phyloP scores from a whole-genome alignment of 345 rosid species.

The Arabis hirsuta region DNA sequence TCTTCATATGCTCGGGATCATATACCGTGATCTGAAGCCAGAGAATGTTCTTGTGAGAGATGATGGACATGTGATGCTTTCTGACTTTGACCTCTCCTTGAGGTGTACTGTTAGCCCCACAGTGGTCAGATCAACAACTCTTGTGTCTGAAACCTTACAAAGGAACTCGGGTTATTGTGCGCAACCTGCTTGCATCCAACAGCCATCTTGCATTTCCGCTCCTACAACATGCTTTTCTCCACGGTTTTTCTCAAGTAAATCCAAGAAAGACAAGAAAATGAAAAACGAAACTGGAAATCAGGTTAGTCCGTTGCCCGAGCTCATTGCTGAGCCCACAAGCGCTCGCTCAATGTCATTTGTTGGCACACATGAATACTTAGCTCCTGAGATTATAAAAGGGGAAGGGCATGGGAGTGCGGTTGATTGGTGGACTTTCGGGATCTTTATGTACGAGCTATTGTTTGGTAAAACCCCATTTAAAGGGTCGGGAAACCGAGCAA shows the following conservation, averaged over 20 bases:
- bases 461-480: conserved; percentile 87
- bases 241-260: conserved; percentile 58
- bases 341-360: conserved; percentile 92
- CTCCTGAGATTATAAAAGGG: conserved; percentile 80
- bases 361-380: conserved; percentile 85
- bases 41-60: conserved; percentile 90
- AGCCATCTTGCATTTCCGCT: conserved; percentile 65
- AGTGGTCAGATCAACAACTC: conserved; percentile 54
- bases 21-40: conserved; percentile 84
- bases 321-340: conserved; percentile 84
- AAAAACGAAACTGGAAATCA: conserved; percentile 61
- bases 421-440: conserved; percentile 91
- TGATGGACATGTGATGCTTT: conserved; percentile 88
- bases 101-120: conserved; percentile 65
- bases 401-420: conserved; percentile 91
- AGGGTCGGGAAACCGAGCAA: conserved; percentile 79
- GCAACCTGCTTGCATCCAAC: conserved; percentile 68
- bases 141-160: conserved; percentile 48
- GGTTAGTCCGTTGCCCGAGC: conserved; percentile 76
- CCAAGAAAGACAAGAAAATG: conserved; percentile 59
- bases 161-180: conserved; percentile 56
- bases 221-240: conserved; percentile 67
- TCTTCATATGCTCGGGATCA: conserved; percentile 84
- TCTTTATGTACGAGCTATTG: conserved; percentile 74
- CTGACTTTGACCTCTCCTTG: conserved; percentile 84